These are phyloP conservation scores for Krasilnikovozyma curviuscula DNA, from an alignment of 768 basidiomycete genomes.

Conservation along the genomic window DNA sequence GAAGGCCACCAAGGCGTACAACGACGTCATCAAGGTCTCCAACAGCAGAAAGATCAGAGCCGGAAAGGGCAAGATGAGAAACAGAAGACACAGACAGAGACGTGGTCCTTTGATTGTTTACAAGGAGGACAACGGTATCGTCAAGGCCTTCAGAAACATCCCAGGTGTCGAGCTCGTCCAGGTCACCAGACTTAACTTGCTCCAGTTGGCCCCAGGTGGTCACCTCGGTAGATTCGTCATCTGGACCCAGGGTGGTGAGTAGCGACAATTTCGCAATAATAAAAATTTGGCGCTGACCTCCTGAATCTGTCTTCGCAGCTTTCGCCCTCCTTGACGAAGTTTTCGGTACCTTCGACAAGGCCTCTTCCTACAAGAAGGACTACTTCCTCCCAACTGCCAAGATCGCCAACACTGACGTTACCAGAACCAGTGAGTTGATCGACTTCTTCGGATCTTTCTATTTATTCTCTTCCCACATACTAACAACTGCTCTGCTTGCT, in stretches of 20 bases:
- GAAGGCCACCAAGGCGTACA: constrained; percentile 71
- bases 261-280: no score
- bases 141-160: constrained; percentile 95
- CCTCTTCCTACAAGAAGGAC: constrained; percentile 68
- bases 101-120: constrained; percentile 94
- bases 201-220: constrained; percentile 97
- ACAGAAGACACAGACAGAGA: constrained; percentile 88
- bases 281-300: no score
- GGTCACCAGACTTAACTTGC: constrained; percentile 82
- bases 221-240: constrained; percentile 97
- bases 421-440: constrained; percentile 90
- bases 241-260: constrained; percentile 93
- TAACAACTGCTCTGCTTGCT: background rate
- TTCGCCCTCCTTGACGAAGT: constrained; percentile 83
- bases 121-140: constrained; percentile 90
- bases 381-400: constrained; percentile 78
- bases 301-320: no score
- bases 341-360: constrained; percentile 85
- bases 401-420: constrained; percentile 91
- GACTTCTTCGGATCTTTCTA: background rate
- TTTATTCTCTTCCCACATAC: background rate
- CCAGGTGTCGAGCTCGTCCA: constrained; percentile 96
- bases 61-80: constrained; percentile 92
- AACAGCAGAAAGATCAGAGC: constrained; percentile 92
- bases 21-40: constrained; percentile 88